Base-by-base conservation (phyloP, 1,139 yeast species). In the Spencermartinsiella ligniputridi region DNA sequence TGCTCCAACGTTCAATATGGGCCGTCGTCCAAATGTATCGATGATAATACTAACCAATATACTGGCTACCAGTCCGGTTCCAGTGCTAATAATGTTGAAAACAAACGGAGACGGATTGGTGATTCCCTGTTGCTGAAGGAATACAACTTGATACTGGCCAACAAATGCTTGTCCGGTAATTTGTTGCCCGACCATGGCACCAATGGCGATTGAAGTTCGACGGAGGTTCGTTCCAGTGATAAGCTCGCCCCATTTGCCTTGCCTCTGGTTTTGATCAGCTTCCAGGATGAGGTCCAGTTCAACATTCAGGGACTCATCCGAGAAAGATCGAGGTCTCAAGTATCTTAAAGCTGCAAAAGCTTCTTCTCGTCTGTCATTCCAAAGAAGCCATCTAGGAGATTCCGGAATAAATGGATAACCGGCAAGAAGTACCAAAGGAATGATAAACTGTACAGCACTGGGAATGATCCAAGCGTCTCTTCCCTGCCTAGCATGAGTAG, bases 341-440 rank as follows among this genome's bases (percentile, higher is more conserved):
- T 27, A 27, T 27, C 32, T 27, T n/a, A 27, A 6, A 4, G 15
- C 12, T 4, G 8, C 15, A 27, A 27, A 27, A 4, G 32, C 51
- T 24, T 46, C 47, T 18, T 46, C 49, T 17, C 42, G 37, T 12
- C 30, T 22, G 18, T 35, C 46, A 15, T 42, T 37, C 43, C 45
- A 38, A 4, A 47, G 15, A 8, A 48, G 40, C 47, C 49, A 48
- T 25, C 51, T 37, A 3, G 51, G 51, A n/a, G 51, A 46, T 37
- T 48, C 51, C 6, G 51, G 51, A n/a, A 49, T n/a, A 16, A 41
- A 33, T 12, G 20, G 1, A 11, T 30, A 42, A 12, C 37, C 37
- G 25, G 40, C 35, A 2, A 47, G 12, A 5, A 39, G 36, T 9
- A 43, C 12, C 4, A 40, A 18, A 2, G 49, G 48, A 8, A 39